Evolutionary conservation across 805 yeast species (phyloP).

Genomic region (Brettanomyces custersianus): DNA sequence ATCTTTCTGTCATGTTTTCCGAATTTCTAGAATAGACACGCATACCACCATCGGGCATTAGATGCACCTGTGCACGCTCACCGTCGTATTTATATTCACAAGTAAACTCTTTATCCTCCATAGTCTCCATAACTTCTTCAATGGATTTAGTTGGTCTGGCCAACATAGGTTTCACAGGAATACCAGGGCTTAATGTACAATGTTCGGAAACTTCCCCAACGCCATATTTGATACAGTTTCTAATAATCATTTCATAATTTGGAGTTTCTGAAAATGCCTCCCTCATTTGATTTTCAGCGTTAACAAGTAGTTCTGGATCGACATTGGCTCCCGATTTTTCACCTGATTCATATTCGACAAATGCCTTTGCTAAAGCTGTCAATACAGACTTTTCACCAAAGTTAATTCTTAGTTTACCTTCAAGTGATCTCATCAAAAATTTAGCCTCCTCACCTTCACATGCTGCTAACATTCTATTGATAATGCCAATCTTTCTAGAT

Average conservation of each 20-base stretch:
- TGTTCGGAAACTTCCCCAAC: conserved; percentile 53
- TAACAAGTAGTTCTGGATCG: conserved; percentile 36
- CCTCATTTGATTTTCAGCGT: conserved; percentile 71
- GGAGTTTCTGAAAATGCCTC: conserved; percentile 89
- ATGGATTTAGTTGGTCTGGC: conserved; percentile 96
- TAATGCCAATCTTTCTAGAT: conserved; percentile 62
- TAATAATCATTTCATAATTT: conserved; percentile 74
- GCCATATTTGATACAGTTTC: conserved; percentile 58
- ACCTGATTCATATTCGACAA: conserved; percentile 49
- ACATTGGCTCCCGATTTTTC: conserved; percentile 20
- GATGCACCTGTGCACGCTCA: conserved; percentile 92
- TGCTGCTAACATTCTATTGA: conserved; percentile 77
- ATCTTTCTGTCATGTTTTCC: conserved; percentile 93
- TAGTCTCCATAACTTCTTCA: conserved; percentile 84
- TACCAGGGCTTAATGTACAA: conserved; percentile 78
- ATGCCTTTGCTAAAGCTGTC: conserved; percentile 76
- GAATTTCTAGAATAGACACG: conserved; percentile 87
- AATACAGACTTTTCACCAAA: conserved; percentile 90
- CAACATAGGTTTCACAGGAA: conserved; percentile 95
- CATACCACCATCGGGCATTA: conserved; percentile 54
- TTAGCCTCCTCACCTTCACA: conserved; percentile 86
- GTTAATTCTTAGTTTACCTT: conserved; percentile 88
- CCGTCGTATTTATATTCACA: conserved; percentile 98
- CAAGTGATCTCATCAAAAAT: conserved; percentile 79
- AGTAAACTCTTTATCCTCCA: conserved; percentile 76